A percentile compares a stretch with the other conserved stretches of the same genome.
phyloP scores from a whole-genome alignment of 495 filamentous ascomycete species.

The Neurospora tetraspora region DNA sequence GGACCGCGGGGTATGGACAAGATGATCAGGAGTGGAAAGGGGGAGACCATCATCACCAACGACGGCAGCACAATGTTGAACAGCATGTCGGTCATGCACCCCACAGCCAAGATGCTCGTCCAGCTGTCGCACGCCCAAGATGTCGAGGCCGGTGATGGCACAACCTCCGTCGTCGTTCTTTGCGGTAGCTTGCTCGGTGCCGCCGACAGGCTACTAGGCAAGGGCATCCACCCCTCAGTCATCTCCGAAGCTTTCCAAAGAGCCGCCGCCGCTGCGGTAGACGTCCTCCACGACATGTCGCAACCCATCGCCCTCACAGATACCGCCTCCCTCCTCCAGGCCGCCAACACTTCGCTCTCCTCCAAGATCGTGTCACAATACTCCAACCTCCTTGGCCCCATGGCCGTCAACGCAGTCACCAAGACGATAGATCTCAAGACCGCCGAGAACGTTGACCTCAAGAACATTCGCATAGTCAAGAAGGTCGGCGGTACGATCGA shows the following conservation, averaged over 20 bases:
- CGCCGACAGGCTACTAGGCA: slow-evolving; percentile 76
- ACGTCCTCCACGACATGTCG: slow-evolving; percentile 90
- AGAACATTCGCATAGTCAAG: slow-evolving; percentile 94
- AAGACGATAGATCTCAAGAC: slow-evolving; percentile 92
- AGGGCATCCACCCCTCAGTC: slow-evolving; percentile 94
- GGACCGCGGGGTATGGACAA: slow-evolving; percentile 78
- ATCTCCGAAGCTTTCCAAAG: slow-evolving; percentile 97
- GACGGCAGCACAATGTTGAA: slow-evolving; percentile 98
- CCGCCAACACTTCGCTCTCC: slow-evolving; percentile 92
- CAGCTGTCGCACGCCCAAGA: slow-evolving; percentile 95
- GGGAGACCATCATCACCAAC: slow-evolving; percentile 97
- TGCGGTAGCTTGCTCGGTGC: slow-evolving; percentile 89
- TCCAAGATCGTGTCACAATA: slow-evolving; percentile 98
- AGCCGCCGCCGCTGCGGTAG: slow-evolving; percentile 76
- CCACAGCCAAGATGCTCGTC: slow-evolving; percentile 96
- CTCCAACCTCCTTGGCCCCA: slow-evolving; percentile 81
- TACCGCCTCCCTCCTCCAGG: slow-evolving; percentile 82
- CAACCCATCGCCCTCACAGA: slow-evolving; percentile 85
- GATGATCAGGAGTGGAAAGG: slow-evolving; percentile 96
- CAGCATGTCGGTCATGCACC: slow-evolving; percentile 98
- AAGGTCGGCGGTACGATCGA: slow-evolving; percentile 98
- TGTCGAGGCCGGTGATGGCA: slow-evolving; percentile 96
- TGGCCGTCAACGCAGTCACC: slow-evolving; percentile 92
- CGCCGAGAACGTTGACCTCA: slow-evolving; percentile 91
- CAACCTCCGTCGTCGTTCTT: slow-evolving; percentile 96